Conservation (phyloP, 768 basidiomycete species). For the Tricholoma saponaceum region DNA sequence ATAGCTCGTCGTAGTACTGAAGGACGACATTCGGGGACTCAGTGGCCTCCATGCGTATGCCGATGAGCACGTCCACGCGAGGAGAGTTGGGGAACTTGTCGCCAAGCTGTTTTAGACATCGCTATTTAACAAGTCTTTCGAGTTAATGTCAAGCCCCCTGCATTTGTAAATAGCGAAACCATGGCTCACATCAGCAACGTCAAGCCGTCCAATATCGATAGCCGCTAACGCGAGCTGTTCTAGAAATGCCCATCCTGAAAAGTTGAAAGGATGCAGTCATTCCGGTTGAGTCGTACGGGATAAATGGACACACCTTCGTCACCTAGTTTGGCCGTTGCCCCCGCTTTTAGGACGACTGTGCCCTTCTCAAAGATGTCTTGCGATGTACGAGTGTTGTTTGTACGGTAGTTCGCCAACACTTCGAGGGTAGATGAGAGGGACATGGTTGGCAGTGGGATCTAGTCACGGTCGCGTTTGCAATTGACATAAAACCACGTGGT, state of each 20-base stretch:
- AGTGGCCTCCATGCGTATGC: conserved; percentile 72
- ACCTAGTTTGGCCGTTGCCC: conserved; percentile 38
- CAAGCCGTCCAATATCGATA: conserved; percentile 66
- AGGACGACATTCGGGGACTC: conserved; percentile 55
- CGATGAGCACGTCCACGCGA: conserved; percentile 72
- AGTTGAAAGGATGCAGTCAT: neutral
- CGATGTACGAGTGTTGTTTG: conserved; percentile 49
- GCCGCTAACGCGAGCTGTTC: conserved; percentile 81
- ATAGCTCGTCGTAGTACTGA: conserved; percentile 59
- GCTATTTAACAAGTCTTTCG: conserved; percentile 32
- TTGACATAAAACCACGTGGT: no score
- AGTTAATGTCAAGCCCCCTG: conserved; percentile 21
- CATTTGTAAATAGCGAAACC: neutral
- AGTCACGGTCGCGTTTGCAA: no score
- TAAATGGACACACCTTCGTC: conserved; percentile 49
- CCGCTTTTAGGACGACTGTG: conserved; percentile 42
- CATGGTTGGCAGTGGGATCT: conserved; percentile 27
- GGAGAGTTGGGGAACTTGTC: conserved; percentile 76
- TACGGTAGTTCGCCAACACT: conserved; percentile 49
- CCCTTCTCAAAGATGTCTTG: conserved; percentile 59
- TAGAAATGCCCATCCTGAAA: conserved; percentile 74
- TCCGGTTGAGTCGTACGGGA: neutral
- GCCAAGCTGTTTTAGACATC: conserved; percentile 56
- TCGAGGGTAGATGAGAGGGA: conserved; percentile 46
- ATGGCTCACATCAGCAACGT: conserved; percentile 68